Evolutionary conservation across 768 basidiomycete species (phyloP).

Genomic region (Hericium coralloides): DNA sequence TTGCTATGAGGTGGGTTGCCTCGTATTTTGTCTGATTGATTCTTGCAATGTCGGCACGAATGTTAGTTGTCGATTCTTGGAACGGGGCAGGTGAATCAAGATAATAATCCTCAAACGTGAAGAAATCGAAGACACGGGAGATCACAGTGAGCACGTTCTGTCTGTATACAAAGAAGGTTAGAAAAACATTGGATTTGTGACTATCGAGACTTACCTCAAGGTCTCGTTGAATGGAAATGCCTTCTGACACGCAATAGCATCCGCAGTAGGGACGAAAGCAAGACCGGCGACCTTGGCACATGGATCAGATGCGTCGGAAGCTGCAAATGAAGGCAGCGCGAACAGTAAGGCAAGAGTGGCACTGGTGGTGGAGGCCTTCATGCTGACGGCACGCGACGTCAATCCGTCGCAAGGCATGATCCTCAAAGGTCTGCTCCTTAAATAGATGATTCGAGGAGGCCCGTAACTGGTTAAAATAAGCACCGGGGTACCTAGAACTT

Average conservation of each 20-base stretch:
- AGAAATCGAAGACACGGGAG: conserved; percentile 29
- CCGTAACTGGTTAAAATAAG: neutral
- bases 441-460: neutral
- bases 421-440: neutral
- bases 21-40: conserved; percentile 40
- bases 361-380: neutral
- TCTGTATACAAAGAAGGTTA: neutral
- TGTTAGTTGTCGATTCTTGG: conserved; percentile 43
- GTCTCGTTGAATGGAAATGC: conserved; percentile 32
- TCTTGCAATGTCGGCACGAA: conserved; percentile 37
- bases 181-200: neutral
- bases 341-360: neutral
- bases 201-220: neutral
- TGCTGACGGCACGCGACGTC: neutral
- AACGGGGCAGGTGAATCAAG: conserved; percentile 28
- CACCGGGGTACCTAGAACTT: neutral
- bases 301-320: conserved; percentile 19
- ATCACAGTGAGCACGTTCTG: conserved; percentile 27
- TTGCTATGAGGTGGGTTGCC: conserved; percentile 20
- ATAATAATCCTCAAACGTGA: conserved; percentile 32
- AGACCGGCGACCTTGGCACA: conserved; percentile 27
- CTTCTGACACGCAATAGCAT: conserved; percentile 38
- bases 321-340: neutral
- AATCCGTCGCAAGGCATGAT: neutral
- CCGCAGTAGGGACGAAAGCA: conserved; percentile 38